Evolutionary conservation across 768 basidiomycete genomes (phyloP).

Genomic region (Tylopilus vinaceipallidus): DNA sequence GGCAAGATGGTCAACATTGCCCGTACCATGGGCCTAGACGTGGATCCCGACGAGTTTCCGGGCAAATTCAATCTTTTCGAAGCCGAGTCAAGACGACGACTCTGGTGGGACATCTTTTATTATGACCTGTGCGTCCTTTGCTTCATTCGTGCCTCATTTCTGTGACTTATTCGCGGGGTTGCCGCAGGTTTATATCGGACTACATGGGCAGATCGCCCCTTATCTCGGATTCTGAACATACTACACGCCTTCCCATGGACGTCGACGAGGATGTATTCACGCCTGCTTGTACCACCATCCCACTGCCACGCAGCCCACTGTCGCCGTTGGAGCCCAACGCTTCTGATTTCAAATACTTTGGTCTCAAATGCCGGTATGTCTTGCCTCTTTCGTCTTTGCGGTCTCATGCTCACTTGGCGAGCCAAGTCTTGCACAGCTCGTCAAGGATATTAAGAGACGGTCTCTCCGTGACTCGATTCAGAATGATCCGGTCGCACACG

Average conservation of each 20-base stretch:
- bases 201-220: conserved; percentile 61
- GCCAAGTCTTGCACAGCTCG: conserved; percentile 56
- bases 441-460: conserved; percentile 59
- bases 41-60: conserved; percentile 55
- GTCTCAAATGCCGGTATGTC: conserved; percentile 58
- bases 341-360: conserved; percentile 46
- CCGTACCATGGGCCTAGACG: conserved; percentile 58
- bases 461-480: conserved; percentile 40
- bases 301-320: conserved; percentile 33
- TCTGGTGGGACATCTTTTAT: conserved; percentile 81
- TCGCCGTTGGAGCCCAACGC: conserved; percentile 29
- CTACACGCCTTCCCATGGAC: conserved; percentile 53
- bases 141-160: background rate
- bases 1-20: conserved; percentile 71
- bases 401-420: conserved; percentile 4
- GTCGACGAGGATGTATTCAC: conserved; percentile 55
- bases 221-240: conserved; percentile 53
- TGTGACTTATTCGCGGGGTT: conserved; percentile 12
- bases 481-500: conserved; percentile 26
- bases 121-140: conserved; percentile 66
- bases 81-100: conserved; percentile 49
- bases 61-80: conserved; percentile 49
- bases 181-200: conserved; percentile 65
- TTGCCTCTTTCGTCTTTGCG: background rate
- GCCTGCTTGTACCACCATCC: conserved; percentile 44